phyloP scores from a whole-genome alignment of 768 basidiomycete genomes.

The Suillus subalutaceus region DNA sequence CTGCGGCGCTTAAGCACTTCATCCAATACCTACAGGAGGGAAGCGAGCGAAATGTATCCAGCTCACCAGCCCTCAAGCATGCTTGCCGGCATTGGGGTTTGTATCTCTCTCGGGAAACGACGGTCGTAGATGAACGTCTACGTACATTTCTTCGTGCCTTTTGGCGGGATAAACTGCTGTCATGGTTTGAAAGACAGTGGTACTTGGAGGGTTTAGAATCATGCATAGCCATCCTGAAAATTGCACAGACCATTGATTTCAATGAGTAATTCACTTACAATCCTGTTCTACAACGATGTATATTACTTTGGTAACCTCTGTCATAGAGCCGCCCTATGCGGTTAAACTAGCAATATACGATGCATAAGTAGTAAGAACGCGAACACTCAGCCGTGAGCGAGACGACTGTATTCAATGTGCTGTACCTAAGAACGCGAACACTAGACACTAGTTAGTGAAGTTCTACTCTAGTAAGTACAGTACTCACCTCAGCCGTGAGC shows the following conservation, averaged over 20 bases:
- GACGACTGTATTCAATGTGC: too few relatives aligned
- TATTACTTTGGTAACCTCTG: too few relatives aligned
- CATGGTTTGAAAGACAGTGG: slow-evolving; percentile 4
- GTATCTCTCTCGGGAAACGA: not conserved
- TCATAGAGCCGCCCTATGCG: too few relatives aligned
- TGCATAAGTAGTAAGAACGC: too few relatives aligned
- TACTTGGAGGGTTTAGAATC: not conserved
- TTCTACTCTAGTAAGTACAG: too few relatives aligned
- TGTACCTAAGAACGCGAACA: too few relatives aligned
- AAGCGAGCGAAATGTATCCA: not conserved
- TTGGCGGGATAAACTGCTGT: not conserved
- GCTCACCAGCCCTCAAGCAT: not conserved
- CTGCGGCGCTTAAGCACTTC: not conserved
- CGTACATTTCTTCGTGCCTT: not conserved
- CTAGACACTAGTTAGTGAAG: too few relatives aligned
- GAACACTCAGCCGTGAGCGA: too few relatives aligned
- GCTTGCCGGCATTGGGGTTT: not conserved
- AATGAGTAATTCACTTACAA: not conserved
- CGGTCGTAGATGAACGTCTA: not conserved
- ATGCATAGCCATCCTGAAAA: not conserved
- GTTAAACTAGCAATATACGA: too few relatives aligned
- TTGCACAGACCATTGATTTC: not conserved
- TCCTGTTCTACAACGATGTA: too few relatives aligned
- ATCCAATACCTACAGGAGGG: not conserved
- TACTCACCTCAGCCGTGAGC: too few relatives aligned